Base-by-base conservation (phyloP, 176 grass and related monocot genomes). In the Tillandsia leiboldiana region DNA sequence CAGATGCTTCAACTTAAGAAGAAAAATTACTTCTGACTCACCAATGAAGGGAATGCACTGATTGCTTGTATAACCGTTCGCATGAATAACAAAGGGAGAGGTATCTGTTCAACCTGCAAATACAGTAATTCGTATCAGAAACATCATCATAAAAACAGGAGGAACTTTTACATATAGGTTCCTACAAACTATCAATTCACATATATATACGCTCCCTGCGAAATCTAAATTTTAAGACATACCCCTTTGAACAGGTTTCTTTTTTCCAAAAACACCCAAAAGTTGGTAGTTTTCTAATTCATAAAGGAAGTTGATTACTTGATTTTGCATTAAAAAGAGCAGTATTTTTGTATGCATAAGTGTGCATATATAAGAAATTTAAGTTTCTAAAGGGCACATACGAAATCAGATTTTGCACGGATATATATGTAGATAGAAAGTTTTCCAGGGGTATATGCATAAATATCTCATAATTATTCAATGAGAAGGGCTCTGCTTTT, bases 61-160 rank as follows among this genome's bases (percentile, higher is more conserved):
- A 92, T 92, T 51, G 89, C 86, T 81, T 92, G 93, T 79, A 96
- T 89, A 71, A 96, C 89, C 68, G 93, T 96, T 84, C 93, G 76
- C 93, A 96, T 96, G 72, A 96, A 96, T 53, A 96, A 82, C 72
- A 96, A 83, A 75, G 93, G 93, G 70, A 96, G 93, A 75, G 93
- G 93, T 71, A 90, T 96, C 62, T 96, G 93, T 69, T 96, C 93
- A 87, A 96, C 86, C 93, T 96, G 89, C 18, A 63, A 83, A 67
- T 64, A 66, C 12, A 18, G 12, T 63, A 75, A 81, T 42, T 65
- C 65, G 33, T 42, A 42, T 42, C 33, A 42, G 33, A 42, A 42
- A 42, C 4, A 42, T 42, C 33, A 42, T 42, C 33, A 42, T 42
- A 42, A 42, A 42, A 42, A 42, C 33, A 42, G 33, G 33, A 42